Base-by-base conservation (phyloP, 2,329 filamentous ascomycete species). In the Massarina eburnea region DNA sequence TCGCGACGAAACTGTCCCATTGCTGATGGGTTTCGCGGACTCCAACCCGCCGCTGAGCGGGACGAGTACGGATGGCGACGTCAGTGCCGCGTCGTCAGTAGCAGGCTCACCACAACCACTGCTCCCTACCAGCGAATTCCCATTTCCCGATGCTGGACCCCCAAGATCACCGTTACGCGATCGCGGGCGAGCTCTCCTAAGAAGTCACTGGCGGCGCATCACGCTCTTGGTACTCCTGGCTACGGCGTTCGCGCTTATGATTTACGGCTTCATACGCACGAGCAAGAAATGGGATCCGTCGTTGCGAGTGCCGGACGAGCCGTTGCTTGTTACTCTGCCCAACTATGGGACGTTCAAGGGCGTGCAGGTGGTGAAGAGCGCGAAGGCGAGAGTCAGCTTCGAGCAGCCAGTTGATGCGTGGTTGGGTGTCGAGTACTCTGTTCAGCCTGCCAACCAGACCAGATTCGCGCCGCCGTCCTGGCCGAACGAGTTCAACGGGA, bases 401-500 rank as follows among this genome's bases (percentile, higher is more conserved):
- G 59, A 66, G 8, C 50, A 50, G 2, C 47, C 67, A 0, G 70
- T 78, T 1, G 73, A 78, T 49, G 75, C 76, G 0, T 79, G 75
- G 76, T 59, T 78, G 5, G 74, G 74, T 2, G 70, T 78, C 24
- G 72, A 76, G 52, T 79, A 76, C 39, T 68, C 76, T 0, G 74
- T 73, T 0, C 67, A 67, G 43, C 66, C 66, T 22, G 53, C 70
- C 1, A 73, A 71, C 4, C 59, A 71, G 3, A 49, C 59, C 12
- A 72, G 76, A 7, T 78, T 78, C 44, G 60, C 57, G 10, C 64
- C 72, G 0, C 63, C 75, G 17, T 61, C 66, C 18, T 73, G 67
- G 68, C 75, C 76, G 0, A 50, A 52, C 3, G 51, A 66, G 1
- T 76, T 78, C 37, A 58, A 70, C 1, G 75, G 73, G 0, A 59